Percentiles rank a stretch among this genome's conserved stretches.
Conservation (phyloP, 2,329 filamentous ascomycete genomes). For the Exophiala oligosperma region DNA sequence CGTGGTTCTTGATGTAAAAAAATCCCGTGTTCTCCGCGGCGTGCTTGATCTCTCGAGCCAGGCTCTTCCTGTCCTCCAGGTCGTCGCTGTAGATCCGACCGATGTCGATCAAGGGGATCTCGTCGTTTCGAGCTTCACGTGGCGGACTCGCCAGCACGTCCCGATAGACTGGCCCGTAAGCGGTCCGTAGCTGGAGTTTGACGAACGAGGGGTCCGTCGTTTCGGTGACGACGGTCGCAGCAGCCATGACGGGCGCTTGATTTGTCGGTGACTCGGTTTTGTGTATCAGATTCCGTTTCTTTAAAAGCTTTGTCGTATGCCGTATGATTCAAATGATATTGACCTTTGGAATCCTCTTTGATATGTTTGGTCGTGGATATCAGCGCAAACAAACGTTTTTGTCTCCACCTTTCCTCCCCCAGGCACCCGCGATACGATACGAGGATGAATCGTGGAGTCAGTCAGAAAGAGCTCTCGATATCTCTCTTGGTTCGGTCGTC, state of each 20-base stretch:
- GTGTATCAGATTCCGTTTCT: slow-evolving; percentile 26
- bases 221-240: slow-evolving; percentile 8
- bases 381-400: too few species aligned
- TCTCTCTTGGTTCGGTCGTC: too few species aligned
- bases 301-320: too few species aligned
- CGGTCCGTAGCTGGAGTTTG: slow-evolving; percentile 46
- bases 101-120: slow-evolving; percentile 59
- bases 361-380: too few species aligned
- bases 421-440: too few species aligned
- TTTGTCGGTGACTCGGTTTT: neutral
- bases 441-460: too few species aligned
- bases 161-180: slow-evolving; percentile 47
- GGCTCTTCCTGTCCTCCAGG: slow-evolving; percentile 37
- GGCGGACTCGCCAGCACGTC: slow-evolving; percentile 44
- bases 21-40: slow-evolving; percentile 53
- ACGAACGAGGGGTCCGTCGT: slow-evolving; percentile 1
- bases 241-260: slow-evolving; percentile 3
- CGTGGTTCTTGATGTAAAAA: slow-evolving; percentile 51
- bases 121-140: slow-evolving; percentile 41
- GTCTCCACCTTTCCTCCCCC: too few species aligned
- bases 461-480: too few species aligned
- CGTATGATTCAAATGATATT: too few species aligned
- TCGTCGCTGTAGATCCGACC: slow-evolving; percentile 40
- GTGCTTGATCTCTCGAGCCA: slow-evolving; percentile 44
- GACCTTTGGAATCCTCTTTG: too few species aligned